phyloP scores from a whole-genome alignment of 2,329 filamentous ascomycete species.

The Proliferodiscus dingleyae region DNA sequence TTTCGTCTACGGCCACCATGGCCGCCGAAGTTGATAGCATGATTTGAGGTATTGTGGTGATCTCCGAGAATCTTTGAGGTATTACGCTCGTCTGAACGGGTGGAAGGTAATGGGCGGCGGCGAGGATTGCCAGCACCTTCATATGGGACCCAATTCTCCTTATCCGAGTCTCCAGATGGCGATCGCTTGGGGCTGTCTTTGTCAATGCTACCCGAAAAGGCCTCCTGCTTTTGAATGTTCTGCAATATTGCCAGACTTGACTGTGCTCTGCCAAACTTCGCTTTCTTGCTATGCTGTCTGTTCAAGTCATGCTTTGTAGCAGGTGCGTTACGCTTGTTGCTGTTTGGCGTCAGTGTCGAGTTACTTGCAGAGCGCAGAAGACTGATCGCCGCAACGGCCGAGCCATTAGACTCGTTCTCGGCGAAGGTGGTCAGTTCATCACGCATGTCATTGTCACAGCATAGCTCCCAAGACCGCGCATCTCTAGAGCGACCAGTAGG shows the following conservation, averaged over 20 bases:
- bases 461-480: constrained; percentile 86
- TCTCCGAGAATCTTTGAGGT: constrained; percentile 24
- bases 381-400: constrained; percentile 75
- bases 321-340: constrained; percentile 59
- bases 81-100: constrained; percentile 18
- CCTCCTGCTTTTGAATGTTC: constrained; percentile 32
- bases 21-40: constrained; percentile 22
- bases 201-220: constrained; percentile 15
- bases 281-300: constrained; percentile 48
- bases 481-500: constrained; percentile 75
- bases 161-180: constrained; percentile 75
- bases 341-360: constrained; percentile 47
- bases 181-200: constrained; percentile 39
- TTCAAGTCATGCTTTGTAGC: constrained; percentile 30
- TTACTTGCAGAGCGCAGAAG: constrained; percentile 69
- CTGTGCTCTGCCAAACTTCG: constrained; percentile 54
- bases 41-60: constrained; percentile 22
- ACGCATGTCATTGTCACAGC: constrained; percentile 74
- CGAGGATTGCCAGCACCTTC: constrained; percentile 41
- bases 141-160: constrained; percentile 79
- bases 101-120: constrained; percentile 29
- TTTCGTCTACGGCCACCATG: constrained; percentile 21
- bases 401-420: constrained; percentile 74
- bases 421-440: constrained; percentile 77
- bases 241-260: constrained; percentile 62